Conservation (phyloP, 805 yeast species). For the Candida rishiriensis region DNA sequence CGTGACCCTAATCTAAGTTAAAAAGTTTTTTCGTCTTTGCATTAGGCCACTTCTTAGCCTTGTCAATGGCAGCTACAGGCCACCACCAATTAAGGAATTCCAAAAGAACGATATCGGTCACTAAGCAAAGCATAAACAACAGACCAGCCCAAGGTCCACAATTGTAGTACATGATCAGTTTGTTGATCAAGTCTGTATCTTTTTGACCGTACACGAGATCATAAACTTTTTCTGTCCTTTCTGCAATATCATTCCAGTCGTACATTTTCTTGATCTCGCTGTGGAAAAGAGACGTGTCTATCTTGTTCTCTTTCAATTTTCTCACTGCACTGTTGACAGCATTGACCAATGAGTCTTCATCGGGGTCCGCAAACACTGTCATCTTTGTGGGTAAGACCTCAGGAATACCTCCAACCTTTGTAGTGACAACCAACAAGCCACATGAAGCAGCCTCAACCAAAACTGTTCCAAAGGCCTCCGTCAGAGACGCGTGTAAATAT, state of each 20-base stretch:
- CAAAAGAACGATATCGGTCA: constrained; percentile 70
- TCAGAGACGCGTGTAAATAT: constrained; percentile 86
- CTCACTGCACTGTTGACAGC: constrained; percentile 71
- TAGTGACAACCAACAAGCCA: constrained; percentile 88
- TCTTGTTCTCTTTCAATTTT: constrained; percentile 47
- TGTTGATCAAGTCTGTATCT: constrained; percentile 40
- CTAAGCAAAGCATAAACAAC: constrained; percentile 71
- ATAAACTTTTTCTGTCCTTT: constrained; percentile 80
- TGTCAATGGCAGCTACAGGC: constrained; percentile 69
- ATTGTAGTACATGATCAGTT: constrained; percentile 60
- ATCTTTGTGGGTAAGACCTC: constrained; percentile 91
- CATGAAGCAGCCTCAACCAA: constrained; percentile 97
- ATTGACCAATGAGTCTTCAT: constrained; percentile 73
- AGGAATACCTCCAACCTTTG: constrained; percentile 96
- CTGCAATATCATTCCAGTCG: constrained; percentile 88
- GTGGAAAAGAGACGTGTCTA: constrained; percentile 77
- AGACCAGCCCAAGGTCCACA: constrained; percentile 86
- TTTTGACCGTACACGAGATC: constrained; percentile 32
- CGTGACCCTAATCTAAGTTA: no score
- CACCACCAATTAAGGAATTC: constrained; percentile 61
- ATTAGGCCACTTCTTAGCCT: constrained; percentile 75
- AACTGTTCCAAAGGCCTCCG: constrained; percentile 98
- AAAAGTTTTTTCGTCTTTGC: neutral
- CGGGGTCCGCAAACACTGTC: constrained; percentile 89
- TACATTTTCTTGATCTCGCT: constrained; percentile 75